Evolutionary conservation across 495 filamentous ascomycete species (phyloP), one percentile per base, ranked within the genome.

Genomic region (Lineolata rhizophorae): DNA sequence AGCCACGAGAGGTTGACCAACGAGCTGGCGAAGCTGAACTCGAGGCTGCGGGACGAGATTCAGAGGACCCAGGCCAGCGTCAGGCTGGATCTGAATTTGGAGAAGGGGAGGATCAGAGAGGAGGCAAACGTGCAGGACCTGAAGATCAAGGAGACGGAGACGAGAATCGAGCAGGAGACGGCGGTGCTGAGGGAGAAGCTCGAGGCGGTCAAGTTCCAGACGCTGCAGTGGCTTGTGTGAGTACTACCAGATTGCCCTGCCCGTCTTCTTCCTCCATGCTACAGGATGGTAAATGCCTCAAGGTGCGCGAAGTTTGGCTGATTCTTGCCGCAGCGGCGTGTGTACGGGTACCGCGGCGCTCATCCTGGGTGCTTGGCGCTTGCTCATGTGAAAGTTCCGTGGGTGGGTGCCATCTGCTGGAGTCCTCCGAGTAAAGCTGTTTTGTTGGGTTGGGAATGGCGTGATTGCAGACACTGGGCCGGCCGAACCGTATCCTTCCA

Each of bases 81-180:
- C 17, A 65, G 83, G 34, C 55, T 99, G 20, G 87, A 99, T 49
- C 51, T 99, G 34, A 99, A 95, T 52, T 54, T 99, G 10, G 87
- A 99, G 46, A 99, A 99, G 61, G 87, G 87, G 2, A 61, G 87
- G 29, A 95, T 99, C 39, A 67, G 90, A 33, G 87, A 99, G 53
- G 87, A 99, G 58, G 82, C 83, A 5, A 91, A 91, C 44, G 76
- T 78, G 41, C 87, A 95, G 58, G 87, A 95, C 55, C 64, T 99
- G 57, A 91, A 92, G 57, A 82, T 99, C 41, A 93, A 92, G 60
- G 87, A 99, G 62, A 95, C 90, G 12, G 87, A 99, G 54, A 91
- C 83, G 29, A 67, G 87, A 49, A 95, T 99, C 53, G 87, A 99
- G 59, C 87, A 94, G 57, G 87, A 95, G 57, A 83, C 87, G 25